A percentile compares a stretch with the other conserved stretches of the same genome.
These are phyloP conservation scores for Nemania sp. DNA, from an alignment of 2,329 filamentous ascomycete species.

Conservation along the genomic window DNA sequence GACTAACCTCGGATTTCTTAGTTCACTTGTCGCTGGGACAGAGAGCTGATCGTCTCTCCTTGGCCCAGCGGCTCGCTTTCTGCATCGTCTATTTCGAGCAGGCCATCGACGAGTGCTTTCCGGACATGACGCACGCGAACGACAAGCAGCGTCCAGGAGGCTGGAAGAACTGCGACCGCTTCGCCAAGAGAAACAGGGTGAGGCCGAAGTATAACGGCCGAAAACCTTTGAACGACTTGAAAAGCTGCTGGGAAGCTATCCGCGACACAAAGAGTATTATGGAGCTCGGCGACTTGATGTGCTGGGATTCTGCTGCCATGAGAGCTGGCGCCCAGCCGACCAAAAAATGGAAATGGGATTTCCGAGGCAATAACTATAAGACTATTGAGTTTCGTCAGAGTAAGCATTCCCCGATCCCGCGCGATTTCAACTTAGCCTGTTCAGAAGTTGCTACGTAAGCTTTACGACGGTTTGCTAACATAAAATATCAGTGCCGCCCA, in stretches of 20 bases:
- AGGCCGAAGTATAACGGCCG: not conserved
- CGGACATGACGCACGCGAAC: not conserved
- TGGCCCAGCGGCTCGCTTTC: conserved; percentile 18
- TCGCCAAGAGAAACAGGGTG: conserved; percentile 9
- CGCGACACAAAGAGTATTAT: not conserved
- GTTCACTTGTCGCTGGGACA: conserved; percentile 13
- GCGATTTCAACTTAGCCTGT: too few relatives aligned
- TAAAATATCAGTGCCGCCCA: conserved; percentile 8
- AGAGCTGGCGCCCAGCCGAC: not conserved
- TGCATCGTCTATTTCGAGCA: conserved; percentile 20
- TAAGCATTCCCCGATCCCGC: too few relatives aligned
- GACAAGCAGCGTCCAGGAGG: conserved; percentile 6
- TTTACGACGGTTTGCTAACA: not conserved
- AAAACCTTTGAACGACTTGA: not conserved
- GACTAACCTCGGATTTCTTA: not conserved
- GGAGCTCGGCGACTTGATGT: conserved; percentile 7
- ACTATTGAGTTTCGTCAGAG: conserved; percentile 25
- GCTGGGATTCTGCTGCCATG: not conserved
- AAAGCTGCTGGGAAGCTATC: conserved; percentile 8
- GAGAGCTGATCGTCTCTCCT: not conserved
- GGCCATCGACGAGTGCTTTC: conserved; percentile 11
- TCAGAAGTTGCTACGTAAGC: too few relatives aligned
- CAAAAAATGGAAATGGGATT: conserved; percentile 22
- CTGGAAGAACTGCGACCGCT: conserved; percentile 11
- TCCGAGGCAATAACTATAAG: conserved; percentile 8